Conservation (phyloP, 73 alveolate species). For the Symbiodinium pilosum region DNA sequence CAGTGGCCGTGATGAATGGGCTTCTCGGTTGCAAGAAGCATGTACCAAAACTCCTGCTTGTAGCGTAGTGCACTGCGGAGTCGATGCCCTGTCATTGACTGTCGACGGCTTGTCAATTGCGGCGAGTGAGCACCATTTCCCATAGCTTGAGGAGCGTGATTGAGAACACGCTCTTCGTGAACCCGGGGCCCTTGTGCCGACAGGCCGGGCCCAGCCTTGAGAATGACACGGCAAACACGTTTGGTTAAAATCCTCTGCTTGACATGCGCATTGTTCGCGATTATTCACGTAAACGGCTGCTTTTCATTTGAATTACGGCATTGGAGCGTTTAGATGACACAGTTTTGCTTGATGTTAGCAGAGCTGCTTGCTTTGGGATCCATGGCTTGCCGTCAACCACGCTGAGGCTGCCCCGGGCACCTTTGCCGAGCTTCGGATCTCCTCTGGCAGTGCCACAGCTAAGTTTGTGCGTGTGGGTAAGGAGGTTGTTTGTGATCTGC, state of each 20-base stretch:
- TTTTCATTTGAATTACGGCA: neutral
- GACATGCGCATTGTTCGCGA: neutral
- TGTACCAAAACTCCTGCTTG: too few relatives aligned
- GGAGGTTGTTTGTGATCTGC: too few relatives aligned
- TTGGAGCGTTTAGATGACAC: too few relatives aligned
- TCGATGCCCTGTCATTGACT: too few relatives aligned
- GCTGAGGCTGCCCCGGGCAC: constrained; percentile 48
- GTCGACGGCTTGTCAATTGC: too few relatives aligned
- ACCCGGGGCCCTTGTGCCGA: constrained; percentile 51
- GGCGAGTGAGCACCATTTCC: too few relatives aligned
- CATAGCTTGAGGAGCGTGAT: constrained; percentile 33
- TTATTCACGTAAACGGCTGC: neutral
- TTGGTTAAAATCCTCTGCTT: too few relatives aligned
- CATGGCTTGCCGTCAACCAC: neutral
- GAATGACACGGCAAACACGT: neutral
- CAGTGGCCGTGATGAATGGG: neutral
- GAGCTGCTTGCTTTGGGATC: neutral
- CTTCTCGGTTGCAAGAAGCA: neutral
- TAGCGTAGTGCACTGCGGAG: neutral
- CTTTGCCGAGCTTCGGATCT: constrained; percentile 72
- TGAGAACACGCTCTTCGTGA: constrained; percentile 61
- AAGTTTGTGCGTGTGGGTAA: neutral
- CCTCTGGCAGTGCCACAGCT: neutral
- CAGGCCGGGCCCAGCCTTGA: neutral
- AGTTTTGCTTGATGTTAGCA: neutral